Percentiles rank a stretch among this genome's conserved stretches.
phyloP scores from a whole-genome alignment of 352 stramenopile species.

The Pythium sp. region DNA sequence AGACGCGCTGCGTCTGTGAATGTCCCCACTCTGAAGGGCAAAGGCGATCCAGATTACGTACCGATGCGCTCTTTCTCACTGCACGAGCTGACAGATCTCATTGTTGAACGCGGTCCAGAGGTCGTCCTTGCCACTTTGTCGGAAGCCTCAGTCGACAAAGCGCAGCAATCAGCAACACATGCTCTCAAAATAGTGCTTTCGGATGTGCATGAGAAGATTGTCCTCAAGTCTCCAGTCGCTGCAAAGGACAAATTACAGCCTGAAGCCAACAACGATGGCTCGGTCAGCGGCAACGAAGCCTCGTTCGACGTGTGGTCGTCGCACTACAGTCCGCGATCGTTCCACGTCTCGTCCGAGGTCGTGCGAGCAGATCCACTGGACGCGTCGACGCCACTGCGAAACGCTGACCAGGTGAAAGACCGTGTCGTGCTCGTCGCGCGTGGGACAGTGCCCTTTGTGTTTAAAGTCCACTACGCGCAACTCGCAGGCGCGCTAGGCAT shows the following conservation, averaged over 20 bases:
- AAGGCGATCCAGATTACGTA: slow-evolving; percentile 43
- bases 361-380: slow-evolving; percentile 61
- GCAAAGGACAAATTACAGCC: background rate
- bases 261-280: background rate
- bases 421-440: slow-evolving; percentile 56
- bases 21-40: slow-evolving; percentile 44
- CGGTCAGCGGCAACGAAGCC: slow-evolving; percentile 12
- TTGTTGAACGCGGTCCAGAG: slow-evolving; percentile 1
- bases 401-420: slow-evolving; percentile 45
- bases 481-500: slow-evolving; percentile 62
- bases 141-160: background rate
- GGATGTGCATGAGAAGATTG: slow-evolving; percentile 46
- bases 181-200: slow-evolving; percentile 47
- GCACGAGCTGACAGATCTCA: slow-evolving; percentile 5
- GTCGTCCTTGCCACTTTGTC: slow-evolving; percentile 10
- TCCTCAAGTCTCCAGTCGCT: background rate
- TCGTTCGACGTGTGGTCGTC: slow-evolving; percentile 58
- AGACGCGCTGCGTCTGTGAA: slow-evolving; percentile 7
- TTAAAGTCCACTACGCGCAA: slow-evolving; percentile 68
- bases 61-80: slow-evolving; percentile 23
- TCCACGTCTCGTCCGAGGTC: slow-evolving; percentile 67
- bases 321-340: slow-evolving; percentile 63
- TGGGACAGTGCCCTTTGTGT: slow-evolving; percentile 55
- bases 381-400: slow-evolving; percentile 47
- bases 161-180: background rate